Conservation (phyloP, 495 filamentous ascomycete genomes). For the Hyaloscypha hepaticicola region DNA sequence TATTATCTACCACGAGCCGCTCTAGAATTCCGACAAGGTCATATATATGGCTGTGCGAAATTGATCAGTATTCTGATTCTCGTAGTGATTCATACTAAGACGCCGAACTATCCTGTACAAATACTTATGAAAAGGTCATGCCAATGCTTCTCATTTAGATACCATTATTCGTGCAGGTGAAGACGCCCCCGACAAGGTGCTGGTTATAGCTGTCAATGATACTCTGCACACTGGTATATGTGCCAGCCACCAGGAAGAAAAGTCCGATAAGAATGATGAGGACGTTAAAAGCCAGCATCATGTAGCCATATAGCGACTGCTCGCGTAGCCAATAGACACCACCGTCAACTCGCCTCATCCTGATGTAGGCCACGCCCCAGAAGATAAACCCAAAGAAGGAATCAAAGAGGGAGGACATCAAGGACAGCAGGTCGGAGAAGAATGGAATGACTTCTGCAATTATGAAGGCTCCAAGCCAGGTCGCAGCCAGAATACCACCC, state of each 20-base stretch:
- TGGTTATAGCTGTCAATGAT: conserved; percentile 60
- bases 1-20: too few relatives aligned
- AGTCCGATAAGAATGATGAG: conserved; percentile 68
- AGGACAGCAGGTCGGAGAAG: conserved; percentile 77
- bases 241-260: conserved; percentile 74
- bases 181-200: conserved; percentile 56
- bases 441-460: conserved; percentile 83
- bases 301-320: conserved; percentile 58
- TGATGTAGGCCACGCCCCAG: conserved; percentile 85
- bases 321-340: conserved; percentile 58
- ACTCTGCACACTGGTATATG: conserved; percentile 72
- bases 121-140: background rate
- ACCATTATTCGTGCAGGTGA: conserved; percentile 65
- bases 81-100: background rate
- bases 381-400: conserved; percentile 94
- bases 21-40: too few relatives aligned
- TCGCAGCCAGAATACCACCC: conserved; percentile 67
- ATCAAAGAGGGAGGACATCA: conserved; percentile 90
- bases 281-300: conserved; percentile 64
- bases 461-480: conserved; percentile 72
- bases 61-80: background rate
- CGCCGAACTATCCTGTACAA: background rate
- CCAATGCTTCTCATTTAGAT: conserved; percentile 29
- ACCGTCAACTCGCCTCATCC: conserved; percentile 72
- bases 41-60: background rate